These are phyloP conservation scores for Fusarium sp. DNA, from an alignment of 2,329 filamentous ascomycete genomes.

Conservation along the genomic window DNA sequence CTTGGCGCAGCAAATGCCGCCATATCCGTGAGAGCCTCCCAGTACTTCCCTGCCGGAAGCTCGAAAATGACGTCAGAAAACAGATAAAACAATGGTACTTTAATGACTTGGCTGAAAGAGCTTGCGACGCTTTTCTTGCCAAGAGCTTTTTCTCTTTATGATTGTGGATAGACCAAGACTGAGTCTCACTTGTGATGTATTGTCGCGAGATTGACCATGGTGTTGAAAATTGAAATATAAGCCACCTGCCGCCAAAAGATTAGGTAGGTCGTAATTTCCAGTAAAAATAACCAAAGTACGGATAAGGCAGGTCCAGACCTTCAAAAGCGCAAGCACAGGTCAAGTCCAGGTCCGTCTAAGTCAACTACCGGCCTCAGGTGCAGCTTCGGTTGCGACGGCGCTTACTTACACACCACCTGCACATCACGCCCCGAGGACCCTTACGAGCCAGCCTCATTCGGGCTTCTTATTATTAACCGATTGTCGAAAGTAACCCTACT, in stretches of 20 bases:
- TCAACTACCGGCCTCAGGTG: neutral
- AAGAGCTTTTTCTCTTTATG: slow-evolving; percentile 24
- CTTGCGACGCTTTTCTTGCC: slow-evolving; percentile 38
- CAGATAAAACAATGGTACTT: slow-evolving; percentile 7
- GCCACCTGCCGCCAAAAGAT: slow-evolving; percentile 26
- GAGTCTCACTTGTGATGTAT: neutral
- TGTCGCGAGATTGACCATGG: slow-evolving; percentile 17
- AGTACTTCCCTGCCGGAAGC: slow-evolving; percentile 12
- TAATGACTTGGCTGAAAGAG: slow-evolving; percentile 29
- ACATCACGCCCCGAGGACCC: slow-evolving; percentile 10
- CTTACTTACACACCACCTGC: slow-evolving; percentile 40
- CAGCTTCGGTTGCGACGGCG: slow-evolving; percentile 29
- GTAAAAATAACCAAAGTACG: neutral
- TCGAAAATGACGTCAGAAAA: slow-evolving; percentile 40
- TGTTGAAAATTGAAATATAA: slow-evolving; percentile 37
- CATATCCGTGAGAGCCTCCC: slow-evolving; percentile 27
- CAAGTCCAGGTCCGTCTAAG: slow-evolving; percentile 8
- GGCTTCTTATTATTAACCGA: slow-evolving; percentile 2
- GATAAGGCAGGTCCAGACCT: neutral
- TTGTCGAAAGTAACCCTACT: slow-evolving; percentile 7
- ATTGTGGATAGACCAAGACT: slow-evolving; percentile 30
- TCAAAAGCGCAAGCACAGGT: slow-evolving; percentile 1
- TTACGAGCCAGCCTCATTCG: slow-evolving; percentile 27
- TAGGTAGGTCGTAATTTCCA: neutral
- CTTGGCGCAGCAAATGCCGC: slow-evolving; percentile 38